Evolutionary conservation across 2,329 filamentous ascomycete species (phyloP), one percentile per base, ranked within the genome.

Genomic region (Fusarium mangiferae): DNA sequence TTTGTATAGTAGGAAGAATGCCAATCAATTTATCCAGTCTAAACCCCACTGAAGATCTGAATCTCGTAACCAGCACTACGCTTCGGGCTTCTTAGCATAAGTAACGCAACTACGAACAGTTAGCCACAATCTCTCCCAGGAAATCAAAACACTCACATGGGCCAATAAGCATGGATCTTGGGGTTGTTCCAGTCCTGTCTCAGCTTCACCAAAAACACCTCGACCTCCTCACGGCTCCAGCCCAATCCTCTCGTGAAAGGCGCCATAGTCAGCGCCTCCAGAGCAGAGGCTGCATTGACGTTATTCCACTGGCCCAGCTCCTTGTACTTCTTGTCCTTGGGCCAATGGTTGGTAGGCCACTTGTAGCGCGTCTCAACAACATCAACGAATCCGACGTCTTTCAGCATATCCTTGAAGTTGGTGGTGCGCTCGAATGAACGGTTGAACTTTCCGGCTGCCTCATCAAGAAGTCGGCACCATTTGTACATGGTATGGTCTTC

Each of bases 341-440:
- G 84, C 87, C 87, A 89, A 10, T 82, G 79, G 68, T 85, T 87
- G 52, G 83, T 81, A 1, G 87, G 87, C 78, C 87, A 84, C 75
- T 85, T 86, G 74, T 82, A 86, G 12, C 85, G 77, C 6, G 82
- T 79, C 73, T 88, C 84, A 1, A 79, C 76, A 0, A 90, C 82
- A 67, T 89, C 82, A 48, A 82, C 79, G 67, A 90, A 90, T 1
- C 89, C 89, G 0, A 84, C 85, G 22, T 86, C 84, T 17, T 78
- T 75, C 58, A 90, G 79, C 45, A 83, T 80, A 11, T 74, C 44
- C 42, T 77, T 79, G 20, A 75, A 70, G 6, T 72, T 61, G 12
- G 70, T 46, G 0, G 76, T 80, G 8, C 70, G 74, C 10, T 68
- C 66, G 13, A 82, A 74, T 0, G 78, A 73, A 3, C 82, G 77